Base-by-base conservation (phyloP, 192 early-diverging fungal species). In the Backusella australiensis region DNA sequence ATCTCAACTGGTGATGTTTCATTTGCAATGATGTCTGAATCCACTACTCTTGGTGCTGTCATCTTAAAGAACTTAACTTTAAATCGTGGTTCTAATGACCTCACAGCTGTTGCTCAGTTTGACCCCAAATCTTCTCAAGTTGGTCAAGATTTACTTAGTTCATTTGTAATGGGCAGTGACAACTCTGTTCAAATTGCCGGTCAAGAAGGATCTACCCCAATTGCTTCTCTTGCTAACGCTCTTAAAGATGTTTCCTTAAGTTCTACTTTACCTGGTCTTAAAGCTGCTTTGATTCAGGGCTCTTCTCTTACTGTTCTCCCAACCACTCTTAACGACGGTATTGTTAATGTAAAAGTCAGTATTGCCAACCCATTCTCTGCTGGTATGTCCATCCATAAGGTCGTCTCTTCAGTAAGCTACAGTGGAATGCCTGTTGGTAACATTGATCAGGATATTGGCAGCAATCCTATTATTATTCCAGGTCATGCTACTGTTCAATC, bases 351-450 rank as follows among this genome's bases (percentile, higher is more conserved):
- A 19, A 75, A 66, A 26, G 85, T 90, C 59, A 82, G 78, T 6
- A 77, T 90, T 41, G 78, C 83, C 53, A 87, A 90, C 66, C 89
- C 89, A 29, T 88, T 90, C 78, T 49, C 76, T 21, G 83, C 87
- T 65, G 76, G 79, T 26, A 53, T 90, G 52, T 73, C 77, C 35
- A 89, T 90, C 73, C 75, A 72, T 42, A 80, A 78, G 34, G 81
- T 91, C 73, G 74, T 84, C 41, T 81, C 86, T 32, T 77, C 82
- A 59, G 83, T 84, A 46, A 75, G 76, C 35, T 87, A 83, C 39
- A 79, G 82, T 29, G 84, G 81, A 19, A 77, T 82, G 44, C 68
- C 69, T 14, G 73, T 89, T 5, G 88, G 87, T 44, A 68, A 77
- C 65, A 85, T 89, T 56, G 75, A 85, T 71, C 82, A 85, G 56